Percentiles rank a stretch among this genome's conserved stretches.
These are phyloP conservation scores for Rhytidhysteron rufulum DNA, from an alignment of 2,329 filamentous ascomycete species.

Conservation along the genomic window DNA sequence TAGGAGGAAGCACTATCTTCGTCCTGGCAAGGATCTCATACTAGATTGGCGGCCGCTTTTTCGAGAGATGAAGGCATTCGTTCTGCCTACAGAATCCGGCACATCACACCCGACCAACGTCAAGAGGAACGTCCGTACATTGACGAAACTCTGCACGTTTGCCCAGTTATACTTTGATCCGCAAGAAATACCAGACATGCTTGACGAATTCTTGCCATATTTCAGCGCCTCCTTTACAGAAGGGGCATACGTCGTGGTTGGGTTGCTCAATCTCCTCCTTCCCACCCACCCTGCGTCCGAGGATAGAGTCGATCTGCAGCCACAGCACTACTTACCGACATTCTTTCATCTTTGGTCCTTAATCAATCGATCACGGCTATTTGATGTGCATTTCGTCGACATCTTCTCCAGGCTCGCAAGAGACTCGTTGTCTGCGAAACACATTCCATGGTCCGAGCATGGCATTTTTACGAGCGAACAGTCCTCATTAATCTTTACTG, in stretches of 20 bases:
- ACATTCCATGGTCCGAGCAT: constrained; percentile 78
- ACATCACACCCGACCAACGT: constrained; percentile 59
- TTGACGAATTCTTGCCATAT: constrained; percentile 51
- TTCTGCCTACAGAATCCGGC: constrained; percentile 77
- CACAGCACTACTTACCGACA: constrained; percentile 84
- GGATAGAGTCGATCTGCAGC: constrained; percentile 70
- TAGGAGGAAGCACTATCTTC: constrained; percentile 93
- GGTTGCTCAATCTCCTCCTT: constrained; percentile 79
- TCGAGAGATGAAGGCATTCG: constrained; percentile 86
- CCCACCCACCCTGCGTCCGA: constrained; percentile 76
- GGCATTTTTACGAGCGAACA: constrained; percentile 92
- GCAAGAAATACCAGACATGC: constrained; percentile 70
- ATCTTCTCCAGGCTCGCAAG: constrained; percentile 81
- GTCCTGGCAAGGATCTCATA: constrained; percentile 80
- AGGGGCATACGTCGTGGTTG: constrained; percentile 88
- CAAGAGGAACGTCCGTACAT: constrained; percentile 65
- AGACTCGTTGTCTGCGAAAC: constrained; percentile 70
- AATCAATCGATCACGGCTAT: constrained; percentile 80
- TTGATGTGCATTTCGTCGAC: constrained; percentile 86
- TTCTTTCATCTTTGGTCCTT: constrained; percentile 97
- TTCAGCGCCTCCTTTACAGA: constrained; percentile 93
- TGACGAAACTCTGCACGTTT: constrained; percentile 87
- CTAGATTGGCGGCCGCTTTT: constrained; percentile 93
- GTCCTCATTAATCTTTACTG: constrained; percentile 87
- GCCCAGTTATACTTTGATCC: constrained; percentile 92